phyloP scores from a whole-genome alignment of 2,329 filamentous ascomycete genomes.

The Cryphonectria japonica region DNA sequence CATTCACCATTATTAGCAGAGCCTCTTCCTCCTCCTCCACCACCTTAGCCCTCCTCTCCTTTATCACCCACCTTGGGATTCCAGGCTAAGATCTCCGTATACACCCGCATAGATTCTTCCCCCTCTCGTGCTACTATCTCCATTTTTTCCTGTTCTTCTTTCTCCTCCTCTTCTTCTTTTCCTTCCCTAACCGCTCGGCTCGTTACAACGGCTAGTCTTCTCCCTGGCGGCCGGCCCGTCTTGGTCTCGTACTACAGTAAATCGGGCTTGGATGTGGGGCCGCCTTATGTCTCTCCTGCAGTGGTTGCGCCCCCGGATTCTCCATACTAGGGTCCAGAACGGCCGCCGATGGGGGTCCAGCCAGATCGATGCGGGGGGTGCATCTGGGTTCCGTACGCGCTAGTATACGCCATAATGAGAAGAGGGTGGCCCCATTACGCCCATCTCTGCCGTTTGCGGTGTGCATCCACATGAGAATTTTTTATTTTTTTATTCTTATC shows the following conservation, averaged over 20 bases:
- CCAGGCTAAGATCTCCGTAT: neutral
- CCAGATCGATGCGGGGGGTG: neutral
- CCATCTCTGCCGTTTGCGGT: slow-evolving; percentile 2
- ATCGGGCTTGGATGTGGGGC: neutral
- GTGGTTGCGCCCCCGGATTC: neutral
- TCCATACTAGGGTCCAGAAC: neutral
- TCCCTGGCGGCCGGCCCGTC: neutral
- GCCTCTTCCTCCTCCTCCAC: neutral
- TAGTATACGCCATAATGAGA: neutral
- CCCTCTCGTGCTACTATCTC: too few relatives aligned
- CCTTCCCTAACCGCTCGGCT: slow-evolving; percentile 2
- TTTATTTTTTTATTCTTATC: neutral
- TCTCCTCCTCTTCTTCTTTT: too few relatives aligned
- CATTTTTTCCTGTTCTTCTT: too few relatives aligned
- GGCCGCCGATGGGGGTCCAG: neutral
- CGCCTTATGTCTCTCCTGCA: neutral
- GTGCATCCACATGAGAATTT: neutral
- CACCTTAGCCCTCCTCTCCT: neutral
- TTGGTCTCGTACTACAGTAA: neutral
- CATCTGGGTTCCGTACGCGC: neutral
- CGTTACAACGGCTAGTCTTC: slow-evolving; percentile 19
- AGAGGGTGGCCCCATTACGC: neutral
- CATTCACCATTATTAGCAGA: neutral
- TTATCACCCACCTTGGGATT: neutral
- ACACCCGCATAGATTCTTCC: neutral